A percentile compares a stretch with the other conserved stretches of the same genome.
phyloP scores from a whole-genome alignment of 352 stramenopile species.

The Phytophthora rubi region DNA sequence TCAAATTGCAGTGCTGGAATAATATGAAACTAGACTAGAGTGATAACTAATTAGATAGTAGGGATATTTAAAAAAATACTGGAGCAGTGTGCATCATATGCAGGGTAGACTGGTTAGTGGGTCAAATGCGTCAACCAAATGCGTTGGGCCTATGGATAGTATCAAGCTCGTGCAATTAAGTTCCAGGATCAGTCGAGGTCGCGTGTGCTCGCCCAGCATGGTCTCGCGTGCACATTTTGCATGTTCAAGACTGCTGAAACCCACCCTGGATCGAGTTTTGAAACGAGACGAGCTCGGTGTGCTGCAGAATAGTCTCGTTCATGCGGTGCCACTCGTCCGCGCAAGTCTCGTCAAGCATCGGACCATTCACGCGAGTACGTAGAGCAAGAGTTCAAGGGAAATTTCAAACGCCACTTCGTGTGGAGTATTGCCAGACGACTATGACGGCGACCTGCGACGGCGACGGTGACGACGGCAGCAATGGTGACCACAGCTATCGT shows the following conservation, averaged over 20 bases:
- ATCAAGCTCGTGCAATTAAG: slow-evolving; percentile 55
- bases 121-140: too few species aligned
- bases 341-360: slow-evolving; percentile 61
- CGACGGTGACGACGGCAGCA: background rate
- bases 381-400: slow-evolving; percentile 65
- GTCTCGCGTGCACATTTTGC: slow-evolving; percentile 51
- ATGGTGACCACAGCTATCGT: background rate
- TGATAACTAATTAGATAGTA: slow-evolving; percentile 2
- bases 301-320: slow-evolving; percentile 62
- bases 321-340: slow-evolving; percentile 69
- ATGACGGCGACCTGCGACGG: too few species aligned
- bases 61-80: background rate
- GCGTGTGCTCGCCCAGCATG: slow-evolving; percentile 44
- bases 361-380: slow-evolving; percentile 62
- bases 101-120: too few species aligned
- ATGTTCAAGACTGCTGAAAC: slow-evolving; percentile 34
- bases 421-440: background rate
- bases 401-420: slow-evolving; percentile 68
- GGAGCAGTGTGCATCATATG: too few species aligned
- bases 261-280: slow-evolving; percentile 64
- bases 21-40: slow-evolving; percentile 22
- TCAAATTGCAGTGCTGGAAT: slow-evolving; percentile 35
- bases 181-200: slow-evolving; percentile 47
- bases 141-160: slow-evolving; percentile 7
- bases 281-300: slow-evolving; percentile 65